Base-by-base conservation (phyloP, 2,329 filamentous ascomycete species). In the Dactylonectria macrodidyma region DNA sequence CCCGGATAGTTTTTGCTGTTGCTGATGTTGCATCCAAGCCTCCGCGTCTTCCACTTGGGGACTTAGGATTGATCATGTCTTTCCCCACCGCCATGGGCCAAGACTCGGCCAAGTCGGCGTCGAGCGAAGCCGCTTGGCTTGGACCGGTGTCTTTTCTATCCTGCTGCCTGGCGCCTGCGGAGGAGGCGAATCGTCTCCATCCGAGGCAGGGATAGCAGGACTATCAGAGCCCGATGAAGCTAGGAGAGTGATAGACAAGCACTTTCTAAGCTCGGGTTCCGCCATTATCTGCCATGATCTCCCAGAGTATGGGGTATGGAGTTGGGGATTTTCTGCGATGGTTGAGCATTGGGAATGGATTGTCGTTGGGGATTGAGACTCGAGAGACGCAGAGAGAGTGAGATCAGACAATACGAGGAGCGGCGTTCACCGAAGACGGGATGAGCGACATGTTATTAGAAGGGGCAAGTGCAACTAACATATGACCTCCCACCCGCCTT, bases 81-180 rank as follows among this genome's bases (percentile, higher is more conserved):
- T 41, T 38, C 59, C 59, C 59, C 59, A 48, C 59, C 50, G 36
- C 10, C 12, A 36, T 14, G 19, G 38, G 2, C 9, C 33, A 52
- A 60, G 14, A n/a, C 47, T 22, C 48, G 38, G n/a, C 34, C 51
- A 9, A n/a, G 34, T 22, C 48, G 38, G n/a, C 34, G 33, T 22
- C 16, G 14, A 36, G 51, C 51, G 30, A 54, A 22, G 51, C 14
- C 30, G 33, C 51, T 54, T 54, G 51, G 30, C 33, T 54, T 24
- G n/a, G n/a, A 54, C 51, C 19, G 41, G 52, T 59, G 41, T 65
- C 56, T 50, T 51, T 61, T 62, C 47, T 48, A 74, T 68, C 47
- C 64, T 75, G 73, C 69, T 75, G 73, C 73, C 73, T 75, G 52
- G 64, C 63, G 54, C 48, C 41, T 55, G 26, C 55, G 47, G 36